phyloP scores from a whole-genome alignment of 208 protist species.

The Trypanosoma boissoni region DNA sequence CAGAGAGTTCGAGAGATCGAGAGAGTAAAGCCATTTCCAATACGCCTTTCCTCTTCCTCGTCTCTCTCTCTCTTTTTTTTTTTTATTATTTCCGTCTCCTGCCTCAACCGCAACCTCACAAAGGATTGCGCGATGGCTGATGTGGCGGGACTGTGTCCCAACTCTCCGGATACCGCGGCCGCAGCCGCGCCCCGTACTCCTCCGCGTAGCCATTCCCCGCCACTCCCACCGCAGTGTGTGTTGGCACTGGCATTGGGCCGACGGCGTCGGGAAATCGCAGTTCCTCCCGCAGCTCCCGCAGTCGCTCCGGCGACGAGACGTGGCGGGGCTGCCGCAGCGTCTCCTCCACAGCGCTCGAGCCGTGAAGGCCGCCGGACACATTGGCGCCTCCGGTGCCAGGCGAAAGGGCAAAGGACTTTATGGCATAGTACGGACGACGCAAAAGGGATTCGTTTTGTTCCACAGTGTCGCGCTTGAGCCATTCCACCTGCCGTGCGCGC shows the following conservation, averaged over 20 bases:
- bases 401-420: constrained; percentile 45
- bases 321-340: constrained; percentile 39
- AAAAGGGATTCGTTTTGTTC: constrained; percentile 80
- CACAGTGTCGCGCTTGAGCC: constrained; percentile 84
- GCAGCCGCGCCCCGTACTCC: constrained; percentile 69
- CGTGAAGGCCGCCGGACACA: neutral
- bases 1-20: too few relatives aligned
- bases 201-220: constrained; percentile 33
- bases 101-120: too few relatives aligned
- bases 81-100: too few relatives aligned
- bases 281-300: constrained; percentile 55
- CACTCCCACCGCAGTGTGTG: neutral
- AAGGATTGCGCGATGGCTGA: constrained; percentile 53
- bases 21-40: too few relatives aligned
- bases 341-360: constrained; percentile 23
- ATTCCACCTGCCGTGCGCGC: constrained; percentile 58
- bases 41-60: too few relatives aligned
- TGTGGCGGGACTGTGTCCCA: constrained; percentile 87
- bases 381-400: too few relatives aligned
- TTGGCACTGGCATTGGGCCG: constrained; percentile 11
- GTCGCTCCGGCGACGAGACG: constrained; percentile 39
- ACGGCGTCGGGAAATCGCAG: constrained; percentile 40
- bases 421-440: constrained; percentile 80
- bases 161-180: constrained; percentile 78
- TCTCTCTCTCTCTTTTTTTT: too few relatives aligned